Percentiles rank a stretch among this genome's conserved stretches.
These are phyloP conservation scores for Lipomyces spencermartinsiae DNA, from an alignment of 805 yeast species.

Conservation along the genomic window DNA sequence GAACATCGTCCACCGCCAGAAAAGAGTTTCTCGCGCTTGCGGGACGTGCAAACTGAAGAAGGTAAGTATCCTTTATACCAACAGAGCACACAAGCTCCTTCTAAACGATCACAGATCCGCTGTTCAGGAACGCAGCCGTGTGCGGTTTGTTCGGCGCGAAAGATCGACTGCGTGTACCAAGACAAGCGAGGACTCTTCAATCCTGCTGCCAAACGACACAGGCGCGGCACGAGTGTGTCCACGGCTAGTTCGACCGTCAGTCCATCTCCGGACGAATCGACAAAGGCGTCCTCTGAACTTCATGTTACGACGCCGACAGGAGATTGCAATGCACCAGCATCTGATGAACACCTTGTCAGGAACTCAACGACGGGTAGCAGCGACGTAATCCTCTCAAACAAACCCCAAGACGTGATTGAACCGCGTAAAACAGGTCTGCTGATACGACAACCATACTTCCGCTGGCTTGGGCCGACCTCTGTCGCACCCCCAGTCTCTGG, in stretches of 20 bases:
- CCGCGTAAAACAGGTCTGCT: conserved; percentile 2
- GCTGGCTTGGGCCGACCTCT: conserved; percentile 45
- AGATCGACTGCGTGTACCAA: conserved; percentile 35
- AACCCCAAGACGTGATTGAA: neutral
- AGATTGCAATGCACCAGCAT: neutral
- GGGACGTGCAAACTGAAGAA: conserved; percentile 38
- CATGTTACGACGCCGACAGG: too few relatives aligned
- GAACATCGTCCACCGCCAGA: conserved; percentile 33
- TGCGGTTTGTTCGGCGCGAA: conserved; percentile 31
- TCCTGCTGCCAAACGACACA: neutral
- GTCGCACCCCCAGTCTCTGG: conserved; percentile 44
- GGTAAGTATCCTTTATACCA: conserved; percentile 18
- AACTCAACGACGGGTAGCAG: neutral
- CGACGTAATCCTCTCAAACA: neutral
- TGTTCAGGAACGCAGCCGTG: conserved; percentile 42
- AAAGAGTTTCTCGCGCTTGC: conserved; percentile 42
- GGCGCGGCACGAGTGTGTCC: neutral
- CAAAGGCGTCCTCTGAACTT: neutral
- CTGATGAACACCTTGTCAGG: neutral
- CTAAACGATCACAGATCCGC: conserved; percentile 32
- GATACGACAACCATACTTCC: conserved; percentile 42
- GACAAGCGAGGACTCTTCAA: conserved; percentile 6
- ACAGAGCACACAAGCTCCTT: neutral
- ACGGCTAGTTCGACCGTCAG: neutral
- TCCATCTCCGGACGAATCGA: neutral